Percentiles rank a stretch among this genome's conserved stretches.
phyloP scores from a whole-genome alignment of 2,329 filamentous ascomycete genomes.

The Corinectria fuckeliana region DNA sequence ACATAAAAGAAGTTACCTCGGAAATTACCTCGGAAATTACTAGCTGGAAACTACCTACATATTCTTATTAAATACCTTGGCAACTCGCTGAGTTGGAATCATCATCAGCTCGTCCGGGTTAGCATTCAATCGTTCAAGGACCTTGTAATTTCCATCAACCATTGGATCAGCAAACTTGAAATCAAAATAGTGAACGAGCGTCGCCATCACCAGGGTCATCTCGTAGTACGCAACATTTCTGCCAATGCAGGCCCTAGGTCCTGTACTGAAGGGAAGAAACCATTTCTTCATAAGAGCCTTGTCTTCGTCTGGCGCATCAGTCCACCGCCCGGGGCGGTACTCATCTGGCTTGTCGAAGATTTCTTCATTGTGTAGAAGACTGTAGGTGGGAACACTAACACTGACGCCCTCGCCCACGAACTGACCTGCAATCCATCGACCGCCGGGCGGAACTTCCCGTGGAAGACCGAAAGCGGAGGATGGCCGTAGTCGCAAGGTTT shows the following conservation, averaged over 20 bases:
- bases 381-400: not conserved
- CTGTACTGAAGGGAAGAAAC: not conserved
- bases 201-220: not conserved
- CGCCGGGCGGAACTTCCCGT: not conserved
- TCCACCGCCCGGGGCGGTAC: not conserved
- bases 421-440: not conserved
- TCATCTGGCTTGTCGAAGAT: not conserved
- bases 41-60: too few species aligned
- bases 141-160: too few species aligned
- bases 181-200: not conserved
- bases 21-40: too few species aligned
- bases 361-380: not conserved
- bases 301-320: not conserved
- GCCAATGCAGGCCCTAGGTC: not conserved
- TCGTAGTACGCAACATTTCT: not conserved
- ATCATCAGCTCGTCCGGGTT: too few species aligned
- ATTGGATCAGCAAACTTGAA: not conserved
- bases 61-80: too few species aligned
- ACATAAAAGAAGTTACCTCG: too few species aligned
- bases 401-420: not conserved
- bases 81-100: too few species aligned
- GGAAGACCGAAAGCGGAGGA: not conserved
- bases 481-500: not conserved
- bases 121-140: too few species aligned
- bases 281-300: not conserved